Base-by-base conservation (phyloP, 345 rosid species). In the Erysimum cheiranthoides region DNA sequence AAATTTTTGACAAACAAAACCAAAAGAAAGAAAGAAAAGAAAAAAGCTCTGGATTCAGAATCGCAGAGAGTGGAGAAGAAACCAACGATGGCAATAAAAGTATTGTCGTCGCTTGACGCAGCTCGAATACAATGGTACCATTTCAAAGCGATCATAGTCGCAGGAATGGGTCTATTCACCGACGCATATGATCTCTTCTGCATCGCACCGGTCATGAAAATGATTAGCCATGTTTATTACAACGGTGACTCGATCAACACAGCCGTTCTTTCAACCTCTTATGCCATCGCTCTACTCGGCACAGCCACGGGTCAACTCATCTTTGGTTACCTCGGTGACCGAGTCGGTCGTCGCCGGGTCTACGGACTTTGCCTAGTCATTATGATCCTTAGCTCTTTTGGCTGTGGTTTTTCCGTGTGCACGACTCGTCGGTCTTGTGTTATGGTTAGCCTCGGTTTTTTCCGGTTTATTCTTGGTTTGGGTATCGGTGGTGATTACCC, bases 401-500 rank as follows among this genome's bases (percentile, higher is more conserved):
- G 85, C 0, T 86, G 88, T n/a, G 97, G 93, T 5, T 86, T 91
- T 38, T 91, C 97, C 1, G 78, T 89, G 3, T 86, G 97, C 66
- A 80, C 82, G 17, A 84, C 84, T 11, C 74, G 72, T 7, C 46
- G 68, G 13, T 66, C 81, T 30, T 88, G 93, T 2, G 93, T 91
- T 43, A 76, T 91, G 50, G 74, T 49, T 0, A 89, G 90, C 30
- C 80, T 91, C n/a, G 87, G 85, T 30, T 82, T 89, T 36, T 91
- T 86, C 80, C 75, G 97, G 82, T 89, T 91, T 73, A 32, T 86
- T 61, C 75, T 91, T 31, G 97, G 97, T 6, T 45, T 91, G 5
- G 93, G 97, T 4, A 91, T 91, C 46, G 97, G 97, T 0, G 97
- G 97, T 2, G 97, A 91, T 64, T 91, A 91, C 49, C 97, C 93